Base-by-base conservation (phyloP, 2,329 filamentous ascomycete species). In the Blastomyces gilchristii region DNA sequence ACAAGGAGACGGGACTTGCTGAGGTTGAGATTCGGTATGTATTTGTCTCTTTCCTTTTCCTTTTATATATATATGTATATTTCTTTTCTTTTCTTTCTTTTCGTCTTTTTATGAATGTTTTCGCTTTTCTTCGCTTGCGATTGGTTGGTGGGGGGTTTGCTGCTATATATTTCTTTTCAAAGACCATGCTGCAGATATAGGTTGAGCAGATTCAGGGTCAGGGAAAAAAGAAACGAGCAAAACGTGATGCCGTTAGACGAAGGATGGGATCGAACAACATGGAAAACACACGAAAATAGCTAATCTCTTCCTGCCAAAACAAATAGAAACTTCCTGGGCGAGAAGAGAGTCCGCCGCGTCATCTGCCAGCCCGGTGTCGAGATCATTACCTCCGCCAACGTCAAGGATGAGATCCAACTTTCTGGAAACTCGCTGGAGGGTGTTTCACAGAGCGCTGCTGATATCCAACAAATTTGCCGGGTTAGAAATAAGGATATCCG, bases 401-500 rank as follows among this genome's bases (percentile, higher is more conserved):
- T 92, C 81, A 99, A 99, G 90, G 94, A 99, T 80, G 92, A 99
- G 87, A 89, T 99, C 68, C 82, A 93, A 79, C 84, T 99, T 73
- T 83, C 78, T 72, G 94, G 94, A 75, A 99, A 97, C 90, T 95
- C 89, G 68, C 85, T 99, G 74, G 95, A 99, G 86, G 87, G 87
- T 78, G 94, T 99, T 71, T 99, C 94, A 76, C 94, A 99, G 85
- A 91, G 88, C 77, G 94, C 94, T 71, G 94, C 94, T 81, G 94
- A 99, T 80, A 97, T 99, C 80, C 94, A 99, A 86, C 94, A 99
- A 83, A 92, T 94, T 82, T 99, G 94, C 91, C 87, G 87, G 83
- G 94, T 99, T 81, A 88, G 91, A 81, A 99, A 99, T 90, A 99
- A 99, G 91, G 94, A 99, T 96, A 99, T 99, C 85, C 91, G 95